Evolutionary conservation across 2,329 filamentous ascomycete genomes (phyloP).

Genomic region (Metarhizium rileyi): DNA sequence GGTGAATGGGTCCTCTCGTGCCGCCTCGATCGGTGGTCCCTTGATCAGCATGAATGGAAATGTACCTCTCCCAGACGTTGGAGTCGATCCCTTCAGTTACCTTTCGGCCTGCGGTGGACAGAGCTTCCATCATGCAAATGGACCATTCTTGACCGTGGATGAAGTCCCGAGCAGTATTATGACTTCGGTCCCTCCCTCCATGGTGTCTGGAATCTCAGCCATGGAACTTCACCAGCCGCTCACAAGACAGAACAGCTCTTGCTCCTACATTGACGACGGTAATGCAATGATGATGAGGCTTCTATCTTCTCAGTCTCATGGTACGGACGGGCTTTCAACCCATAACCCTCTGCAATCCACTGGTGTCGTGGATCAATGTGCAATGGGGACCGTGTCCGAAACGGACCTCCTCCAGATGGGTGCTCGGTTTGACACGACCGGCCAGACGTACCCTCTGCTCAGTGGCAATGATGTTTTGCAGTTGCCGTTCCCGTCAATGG

Average conservation of each 20-base stretch:
- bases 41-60: slow-evolving; percentile 29
- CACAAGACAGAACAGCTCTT: slow-evolving; percentile 33
- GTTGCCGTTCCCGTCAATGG: slow-evolving; percentile 24
- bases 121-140: slow-evolving; percentile 15
- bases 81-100: slow-evolving; percentile 30
- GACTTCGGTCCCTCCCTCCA: slow-evolving; percentile 28
- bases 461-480: neutral
- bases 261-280: slow-evolving; percentile 23
- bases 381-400: slow-evolving; percentile 22
- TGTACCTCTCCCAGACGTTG: slow-evolving; percentile 18
- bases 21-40: slow-evolving; percentile 20
- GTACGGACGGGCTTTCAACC: slow-evolving; percentile 8
- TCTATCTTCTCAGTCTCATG: slow-evolving; percentile 27
- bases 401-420: slow-evolving; percentile 27
- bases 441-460: slow-evolving; percentile 21
- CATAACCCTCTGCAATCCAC: slow-evolving; percentile 13
- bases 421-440: slow-evolving; percentile 18
- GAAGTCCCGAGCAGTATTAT: slow-evolving; percentile 18
- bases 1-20: slow-evolving; percentile 21
- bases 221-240: slow-evolving; percentile 29
- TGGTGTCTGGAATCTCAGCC: slow-evolving; percentile 31
- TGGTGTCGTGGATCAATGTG: slow-evolving; percentile 11
- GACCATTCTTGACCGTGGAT: slow-evolving; percentile 14
- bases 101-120: slow-evolving; percentile 20
- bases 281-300: slow-evolving; percentile 28